These are phyloP conservation scores for Colletotrichum phormii DNA, from an alignment of 2,329 filamentous ascomycete genomes.

Conservation along the genomic window DNA sequence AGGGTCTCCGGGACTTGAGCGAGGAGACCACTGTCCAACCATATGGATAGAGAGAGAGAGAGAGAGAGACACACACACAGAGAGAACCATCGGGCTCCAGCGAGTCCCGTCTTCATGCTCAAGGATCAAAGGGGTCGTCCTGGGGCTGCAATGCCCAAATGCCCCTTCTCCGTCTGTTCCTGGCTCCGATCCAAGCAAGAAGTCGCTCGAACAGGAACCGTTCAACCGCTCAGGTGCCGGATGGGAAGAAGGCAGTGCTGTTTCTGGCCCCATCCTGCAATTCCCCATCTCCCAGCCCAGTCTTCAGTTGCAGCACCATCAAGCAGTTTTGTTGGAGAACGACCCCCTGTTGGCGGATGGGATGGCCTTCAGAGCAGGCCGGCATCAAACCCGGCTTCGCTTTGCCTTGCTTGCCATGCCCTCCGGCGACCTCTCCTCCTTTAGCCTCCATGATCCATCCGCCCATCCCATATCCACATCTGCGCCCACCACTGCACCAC, in stretches of 20 bases:
- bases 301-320: not conserved
- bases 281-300: constrained; percentile 14
- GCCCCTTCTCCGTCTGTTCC: constrained; percentile 13
- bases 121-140: constrained; percentile 1
- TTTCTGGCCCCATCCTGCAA: constrained; percentile 30
- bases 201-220: constrained; percentile 9
- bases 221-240: constrained; percentile 22
- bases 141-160: not conserved
- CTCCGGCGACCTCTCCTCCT: not conserved
- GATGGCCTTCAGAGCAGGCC: constrained; percentile 15
- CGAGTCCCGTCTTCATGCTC: constrained; percentile 17
- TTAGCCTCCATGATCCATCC: not conserved
- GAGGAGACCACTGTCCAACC: not conserved
- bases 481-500: constrained; percentile 22
- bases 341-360: constrained; percentile 7
- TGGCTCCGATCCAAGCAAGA: constrained; percentile 25
- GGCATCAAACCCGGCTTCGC: constrained; percentile 9
- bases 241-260: constrained; percentile 24
- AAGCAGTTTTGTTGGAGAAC: not conserved
- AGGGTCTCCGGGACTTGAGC: constrained; percentile 17
- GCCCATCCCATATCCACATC: constrained; percentile 17
- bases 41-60: not conserved
- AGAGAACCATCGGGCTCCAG: constrained; percentile 16
- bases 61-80: not conserved
- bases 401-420: not conserved